These are phyloP conservation scores for Pseudognaphalium luteoalbum DNA, from an alignment of 129 eudicot species.

Conservation along the genomic window DNA sequence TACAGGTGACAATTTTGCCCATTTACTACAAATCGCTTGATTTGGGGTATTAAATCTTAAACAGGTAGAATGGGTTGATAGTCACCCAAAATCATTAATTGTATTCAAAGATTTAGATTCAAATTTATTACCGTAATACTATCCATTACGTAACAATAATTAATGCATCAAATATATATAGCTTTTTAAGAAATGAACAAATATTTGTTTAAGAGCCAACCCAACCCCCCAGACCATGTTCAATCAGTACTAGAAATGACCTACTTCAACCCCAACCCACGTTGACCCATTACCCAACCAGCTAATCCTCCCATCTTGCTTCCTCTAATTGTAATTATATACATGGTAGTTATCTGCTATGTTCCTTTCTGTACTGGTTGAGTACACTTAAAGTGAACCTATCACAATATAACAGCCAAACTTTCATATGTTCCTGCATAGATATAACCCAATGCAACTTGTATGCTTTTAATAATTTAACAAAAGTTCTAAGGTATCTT, in stretches of 20 bases:
- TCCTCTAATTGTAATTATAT: neutral
- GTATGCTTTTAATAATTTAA: neutral
- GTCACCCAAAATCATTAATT: neutral
- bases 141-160: no score
- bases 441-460: constrained; percentile 12
- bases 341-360: neutral
- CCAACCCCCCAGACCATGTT: no score
- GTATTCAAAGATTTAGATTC: neutral
- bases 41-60: neutral
- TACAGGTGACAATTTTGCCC: neutral
- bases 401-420: neutral
- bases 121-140: no score
- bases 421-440: constrained; percentile 7
- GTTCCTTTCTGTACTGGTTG: constrained; percentile 14
- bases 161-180: no score
- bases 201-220: no score
- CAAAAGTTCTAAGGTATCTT: neutral
- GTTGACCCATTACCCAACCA: neutral
- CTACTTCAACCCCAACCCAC: no score
- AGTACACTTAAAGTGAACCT: constrained; percentile 12
- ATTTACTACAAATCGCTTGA: neutral
- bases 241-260: no score
- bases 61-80: neutral
- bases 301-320: neutral
- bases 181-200: no score